Evolutionary conservation across 2,329 filamentous ascomycete genomes (phyloP), one percentile per base, ranked within the genome.

Genomic region (Peltaster fructicola): DNA sequence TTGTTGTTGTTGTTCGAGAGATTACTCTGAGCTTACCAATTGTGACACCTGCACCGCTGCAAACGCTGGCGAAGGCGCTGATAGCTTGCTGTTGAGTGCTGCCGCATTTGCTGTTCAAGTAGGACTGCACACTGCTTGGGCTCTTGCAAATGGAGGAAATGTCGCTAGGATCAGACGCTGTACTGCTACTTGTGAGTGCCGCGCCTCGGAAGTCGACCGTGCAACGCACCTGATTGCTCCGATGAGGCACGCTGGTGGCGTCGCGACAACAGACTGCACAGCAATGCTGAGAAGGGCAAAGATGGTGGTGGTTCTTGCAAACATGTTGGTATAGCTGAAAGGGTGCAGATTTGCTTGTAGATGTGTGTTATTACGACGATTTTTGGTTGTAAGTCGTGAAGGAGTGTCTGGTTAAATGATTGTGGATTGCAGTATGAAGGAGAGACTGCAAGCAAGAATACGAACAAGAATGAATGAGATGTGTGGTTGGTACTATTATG

Each of bases 181-280:
- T 43, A 41, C 44, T 48, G 29, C 20, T 30, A 24, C 14, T 11
- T 36, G 6, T 31, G 27, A 20, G 28, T 25, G 23, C 16, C 10
- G 21, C 21, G 13, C 10, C 14, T 20, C n/a, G 23, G 14, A 12
- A 17, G 7, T 10, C 14, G 15, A 18, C 17, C 18, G 15, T 24
- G 14, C n/a, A 8, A 30, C 54, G 34, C 53, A 63, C 59, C 60
- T 60, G 35, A 65, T 50, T 17, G 56, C 59, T 20, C 47, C 50
- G 21, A 65, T 47, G 22, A 66, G 47, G 43, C 62, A 66, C 26
- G 56, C 57, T 14, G 60, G 59, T 22, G 61, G 54, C 14, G 50
- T 38, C n/a, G 52, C 48, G 29, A 51, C 47, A 30, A 49, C 50
- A 30, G 55, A 43, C 27, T 54, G 43, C 34, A 53, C 51, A 39